Conservation (phyloP, 1,284 basidiomycete species). For the Macrocybe sp. region DNA sequence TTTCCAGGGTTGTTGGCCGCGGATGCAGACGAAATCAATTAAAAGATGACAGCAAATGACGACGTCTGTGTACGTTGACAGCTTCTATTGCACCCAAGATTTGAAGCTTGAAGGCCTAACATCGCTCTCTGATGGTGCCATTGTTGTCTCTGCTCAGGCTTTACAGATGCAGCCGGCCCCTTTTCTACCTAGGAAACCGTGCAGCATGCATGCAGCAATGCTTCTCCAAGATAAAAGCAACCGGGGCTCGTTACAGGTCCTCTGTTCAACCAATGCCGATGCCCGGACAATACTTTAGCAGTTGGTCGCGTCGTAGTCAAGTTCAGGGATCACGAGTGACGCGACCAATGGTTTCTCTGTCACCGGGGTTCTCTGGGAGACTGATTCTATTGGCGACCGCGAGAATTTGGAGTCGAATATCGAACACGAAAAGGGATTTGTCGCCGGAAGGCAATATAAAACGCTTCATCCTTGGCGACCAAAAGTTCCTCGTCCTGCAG, state of each 20-base stretch:
- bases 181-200: background rate
- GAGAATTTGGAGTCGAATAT: background rate
- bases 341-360: background rate
- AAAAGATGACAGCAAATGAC: background rate
- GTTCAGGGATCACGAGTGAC: background rate
- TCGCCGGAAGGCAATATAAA: background rate
- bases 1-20: too few relatives aligned
- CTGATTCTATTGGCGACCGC: background rate
- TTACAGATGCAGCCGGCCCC: background rate
- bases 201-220: background rate
- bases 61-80: background rate
- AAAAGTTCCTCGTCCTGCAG: background rate
- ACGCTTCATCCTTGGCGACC: background rate
- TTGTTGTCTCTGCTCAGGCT: background rate
- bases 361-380: background rate
- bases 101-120: background rate
- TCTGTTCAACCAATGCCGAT: background rate
- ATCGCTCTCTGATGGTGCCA: background rate
- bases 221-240: background rate
- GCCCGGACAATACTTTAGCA: too few relatives aligned
- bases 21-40: too few relatives aligned
- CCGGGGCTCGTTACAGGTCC: background rate
- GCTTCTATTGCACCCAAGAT: background rate
- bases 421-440: background rate
- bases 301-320: background rate